phyloP scores from a whole-genome alignment of 331 rosid genomes.

The Acacia concinna region DNA sequence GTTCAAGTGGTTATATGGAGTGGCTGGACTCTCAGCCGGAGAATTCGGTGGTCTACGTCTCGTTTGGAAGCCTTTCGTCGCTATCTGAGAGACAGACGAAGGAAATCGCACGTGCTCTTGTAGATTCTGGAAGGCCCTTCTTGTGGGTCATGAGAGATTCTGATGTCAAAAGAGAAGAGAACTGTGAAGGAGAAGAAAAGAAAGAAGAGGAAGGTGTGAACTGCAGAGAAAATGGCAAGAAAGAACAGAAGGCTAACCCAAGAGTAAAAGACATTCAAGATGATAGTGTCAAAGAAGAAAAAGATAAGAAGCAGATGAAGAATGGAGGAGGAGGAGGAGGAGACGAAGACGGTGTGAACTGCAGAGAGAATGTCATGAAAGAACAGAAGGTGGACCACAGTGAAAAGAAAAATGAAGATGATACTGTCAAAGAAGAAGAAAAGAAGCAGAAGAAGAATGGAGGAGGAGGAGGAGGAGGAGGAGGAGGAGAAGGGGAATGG shows the following conservation, averaged over 20 bases:
- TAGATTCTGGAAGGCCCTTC: conserved; percentile 17
- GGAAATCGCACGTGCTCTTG: conserved; percentile 14
- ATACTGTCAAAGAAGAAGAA: not conserved
- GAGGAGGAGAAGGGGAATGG: not conserved
- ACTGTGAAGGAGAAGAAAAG: not conserved
- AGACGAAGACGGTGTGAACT: too few species aligned
- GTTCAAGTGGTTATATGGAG: not conserved
- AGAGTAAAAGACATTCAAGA: too few species aligned
- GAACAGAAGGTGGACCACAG: too few species aligned
- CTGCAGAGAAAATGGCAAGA: not conserved
- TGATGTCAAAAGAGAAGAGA: not conserved
- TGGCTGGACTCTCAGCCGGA: conserved; percentile 19
- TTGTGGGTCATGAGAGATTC: conserved; percentile 24
- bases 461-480: not conserved
- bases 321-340: not conserved
- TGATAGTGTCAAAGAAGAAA: too few species aligned
- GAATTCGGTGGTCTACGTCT: conserved; percentile 36
- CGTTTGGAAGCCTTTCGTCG: conserved; percentile 45
- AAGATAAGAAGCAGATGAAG: not conserved
- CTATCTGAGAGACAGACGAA: conserved; percentile 33
- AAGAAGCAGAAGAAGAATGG: not conserved
- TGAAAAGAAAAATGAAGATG: not conserved
- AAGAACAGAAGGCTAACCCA: too few species aligned
- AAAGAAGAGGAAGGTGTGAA: not conserved
- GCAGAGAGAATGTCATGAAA: not conserved